Base-by-base conservation (phyloP, 768 basidiomycete genomes). In the Rhizopogon vesiculosus region DNA sequence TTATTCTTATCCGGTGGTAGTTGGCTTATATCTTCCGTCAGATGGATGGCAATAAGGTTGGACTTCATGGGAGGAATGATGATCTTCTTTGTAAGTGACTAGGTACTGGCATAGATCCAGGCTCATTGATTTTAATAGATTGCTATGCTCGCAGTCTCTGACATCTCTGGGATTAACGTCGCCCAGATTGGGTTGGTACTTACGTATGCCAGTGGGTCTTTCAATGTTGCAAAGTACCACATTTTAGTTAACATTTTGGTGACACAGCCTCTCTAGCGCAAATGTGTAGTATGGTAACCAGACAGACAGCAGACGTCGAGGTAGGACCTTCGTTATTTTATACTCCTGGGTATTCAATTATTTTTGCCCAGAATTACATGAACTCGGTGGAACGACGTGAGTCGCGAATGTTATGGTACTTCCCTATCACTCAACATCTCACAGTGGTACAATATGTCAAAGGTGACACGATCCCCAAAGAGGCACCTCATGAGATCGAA, bases 181-280 rank as follows among this genome's bases (percentile, higher is more conserved):
- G 82, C 87, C 0, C 78, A 87, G 61, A 84, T 86, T 48, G 91
- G 89, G 61, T 72, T 93, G 22, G 81, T 86, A 22, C 70, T 93
- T 25, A 87, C 86, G 0, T 89, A 86, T 56, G 80, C 79, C 6
- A 82, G 81, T 83, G 57, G 45, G 71, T 58, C 3, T 39, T 45
- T n/a, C 18, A 48, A 7, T 49, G 18, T 6, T 10, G 19, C 38
- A 22, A 2, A 25, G 22, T 9, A 28, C 18, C 38, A 52, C 16
- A 18, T 5, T 31, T 31, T 43, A 39, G 56, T 51, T 35, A 18
- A 29, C 40, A 38, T 39, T 40, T 54, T 12, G 44, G 35, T 50
- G 16, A 25, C 57, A 18, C 50, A 81, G 81, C 80, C 5, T 70
- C 73, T 5, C 68, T 85, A 15, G 79, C 79, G 0, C 82, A 84